Base-by-base conservation (phyloP, 1,284 basidiomycete genomes). In the Ustilago lituana region DNA sequence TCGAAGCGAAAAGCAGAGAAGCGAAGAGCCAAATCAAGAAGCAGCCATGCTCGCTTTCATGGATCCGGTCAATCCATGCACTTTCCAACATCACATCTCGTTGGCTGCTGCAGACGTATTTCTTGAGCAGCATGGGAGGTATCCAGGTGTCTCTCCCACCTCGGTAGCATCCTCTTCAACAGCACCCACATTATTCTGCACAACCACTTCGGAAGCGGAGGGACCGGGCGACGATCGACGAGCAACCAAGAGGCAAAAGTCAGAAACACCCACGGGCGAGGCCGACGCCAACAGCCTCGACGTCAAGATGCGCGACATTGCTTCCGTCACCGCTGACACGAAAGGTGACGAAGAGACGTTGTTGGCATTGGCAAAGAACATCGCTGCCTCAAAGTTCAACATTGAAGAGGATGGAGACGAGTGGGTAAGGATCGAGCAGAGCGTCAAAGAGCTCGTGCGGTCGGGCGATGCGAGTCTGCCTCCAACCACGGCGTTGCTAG, bases 401-500 rank as follows among this genome's bases (percentile, higher is more conserved):
- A 31, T 69, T 15, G 31, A 23, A 11, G 57, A 57, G 1, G 65
- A 74, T 11, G 59, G 52, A 6, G 68, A 64, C 24, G 58, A 64
- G 1, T 88, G 87, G 0, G 87, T 89, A 26, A 87, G 87, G 47
- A 84, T 92, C 38, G 84, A 85, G 14, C 84, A 89, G 32, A 88
- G 88, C 20, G 84, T 90, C 10, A 89, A 89, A 44, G 95, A 98
- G 82, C 83, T 94, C 92, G 66, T 75, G 1, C 89, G 94, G 15
- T 87, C 93, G 1, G 93, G 92, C 2, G 65, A 74, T 33, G 60
- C 91, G 1, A 92, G 95, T 73, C 84, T 98, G 1, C 94, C 95
- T 0, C 94, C 93, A 67, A 94, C 90, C 0, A 92, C 96, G 0
- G 94, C 94, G 0, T 89, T 98, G 78, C 84, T 98, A 2, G 96